Base-by-base conservation (phyloP, 2,329 filamentous ascomycete genomes). In the Penicillium sp. region DNA sequence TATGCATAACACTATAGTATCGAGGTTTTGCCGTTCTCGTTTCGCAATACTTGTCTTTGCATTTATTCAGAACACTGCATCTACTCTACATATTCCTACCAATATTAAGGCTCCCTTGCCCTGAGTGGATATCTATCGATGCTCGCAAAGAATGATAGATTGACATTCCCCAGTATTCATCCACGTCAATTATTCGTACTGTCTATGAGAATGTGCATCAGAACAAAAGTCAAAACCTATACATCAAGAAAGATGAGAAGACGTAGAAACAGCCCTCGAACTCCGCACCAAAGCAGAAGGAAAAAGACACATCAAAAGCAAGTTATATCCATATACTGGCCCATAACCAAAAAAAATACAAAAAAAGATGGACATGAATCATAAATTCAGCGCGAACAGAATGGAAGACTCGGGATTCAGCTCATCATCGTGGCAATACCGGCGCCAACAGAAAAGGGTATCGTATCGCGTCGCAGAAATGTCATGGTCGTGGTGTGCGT, bases 381-480 rank as follows among this genome's bases (percentile, higher is more conserved):
- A 25, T 47, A n/a, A 19, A 46, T 35, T 40, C 35, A 45, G 25
- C 37, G 45, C 46, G n/a, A 33, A 29, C n/a, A 11, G 13, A 18
- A n/a, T n/a, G n/a, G n/a, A 18, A 40, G 29, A 13, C 19, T 39
- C 29, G 31, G 39, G 25, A 18, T 30, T 19, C 30, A 46, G 28
- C 35, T 50, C 41, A 22, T 49, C 14, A 35, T 29, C 19, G 28
- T 46, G 28, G 41, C 34, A 40, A 12, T 11, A 29, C 34, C 10
- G 16, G 14, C 36, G 38, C 38, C 45, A 30, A 22, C 30, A 30
- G 22, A 47, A 41, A 42, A 31, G 43, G n/a, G n/a, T n/a, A n/a
- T n/a, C n/a, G 47, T 49, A 49, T 49, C 41, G 41, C 39, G 29
- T 49, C 40, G 46, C 40, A 42, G 46, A 33, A 39, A 33, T 28